These are phyloP conservation scores for Ambrosia hybrid DNA, from an alignment of 140 eudicot genomes.

Conservation along the genomic window DNA sequence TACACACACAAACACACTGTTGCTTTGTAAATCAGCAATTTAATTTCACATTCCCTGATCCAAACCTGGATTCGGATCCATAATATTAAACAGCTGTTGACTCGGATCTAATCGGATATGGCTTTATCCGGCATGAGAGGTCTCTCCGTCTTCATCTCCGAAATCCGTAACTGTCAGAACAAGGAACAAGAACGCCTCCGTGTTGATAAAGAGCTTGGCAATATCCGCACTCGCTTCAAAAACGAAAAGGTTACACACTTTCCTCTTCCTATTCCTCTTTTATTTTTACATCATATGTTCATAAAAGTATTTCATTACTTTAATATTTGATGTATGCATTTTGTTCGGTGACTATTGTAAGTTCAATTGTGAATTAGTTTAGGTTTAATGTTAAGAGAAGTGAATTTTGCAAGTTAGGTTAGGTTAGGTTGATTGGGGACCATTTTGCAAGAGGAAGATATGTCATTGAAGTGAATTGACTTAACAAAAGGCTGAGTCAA, in stretches of 20 bases:
- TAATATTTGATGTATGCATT: slow-evolving; percentile 1
- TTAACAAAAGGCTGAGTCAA: neutral
- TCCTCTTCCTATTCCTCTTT: no score
- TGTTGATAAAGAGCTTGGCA: slow-evolving; percentile 96
- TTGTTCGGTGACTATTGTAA: neutral
- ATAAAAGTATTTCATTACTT: neutral
- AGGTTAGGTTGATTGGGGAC: slow-evolving; percentile 16
- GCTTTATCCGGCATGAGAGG: slow-evolving; percentile 99
- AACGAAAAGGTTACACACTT: slow-evolving; percentile 73
- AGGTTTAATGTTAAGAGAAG: slow-evolving; percentile 13
- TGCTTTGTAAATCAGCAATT: neutral
- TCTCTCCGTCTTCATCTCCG: slow-evolving; percentile 94
- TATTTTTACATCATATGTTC: neutral
- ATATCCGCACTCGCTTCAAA: slow-evolving; percentile 84
- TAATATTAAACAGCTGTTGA: no score
- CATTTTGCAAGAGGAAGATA: slow-evolving; percentile 6
- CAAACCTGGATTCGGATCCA: slow-evolving; percentile 33
- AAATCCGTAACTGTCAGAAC: slow-evolving; percentile 93
- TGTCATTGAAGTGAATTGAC: slow-evolving; percentile 14
- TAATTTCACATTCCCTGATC: slow-evolving; percentile 22
- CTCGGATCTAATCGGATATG: slow-evolving; percentile 67
- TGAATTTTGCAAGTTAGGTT: slow-evolving; percentile 31
- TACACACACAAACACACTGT: neutral
- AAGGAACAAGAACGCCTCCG: slow-evolving; percentile 94
- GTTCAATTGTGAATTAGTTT: slow-evolving; percentile 22